Base-by-base conservation (phyloP, 768 basidiomycete genomes). In the Tylopilus subfusipes region DNA sequence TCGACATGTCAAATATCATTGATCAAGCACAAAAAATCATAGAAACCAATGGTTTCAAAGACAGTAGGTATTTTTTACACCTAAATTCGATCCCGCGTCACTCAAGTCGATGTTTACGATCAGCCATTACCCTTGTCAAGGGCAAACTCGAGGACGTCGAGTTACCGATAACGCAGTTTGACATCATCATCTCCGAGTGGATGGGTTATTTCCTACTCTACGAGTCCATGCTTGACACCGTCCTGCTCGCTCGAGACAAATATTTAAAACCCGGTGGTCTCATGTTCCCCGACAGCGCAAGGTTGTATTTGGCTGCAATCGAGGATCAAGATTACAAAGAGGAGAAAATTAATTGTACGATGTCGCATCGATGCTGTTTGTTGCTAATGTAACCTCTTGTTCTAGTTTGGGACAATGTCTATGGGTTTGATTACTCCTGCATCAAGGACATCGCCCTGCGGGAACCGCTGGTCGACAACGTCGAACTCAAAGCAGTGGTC, bases 1-100 rank as follows among this genome's bases (percentile, higher is more conserved):
- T 99, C 73, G 97, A 99, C 76, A 99, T 99, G 97, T 97, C 94
- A 54, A 99, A 99, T 76, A 99, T 99, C 75, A 91, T 98, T 72
- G 97, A 98, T 76, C 96, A 98, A 76, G 97, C 97, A 3, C 84
- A 88, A 77, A 96, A 93, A 74, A 99, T 99, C 59, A 85, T 98
- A 61, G 88, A 93, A 63, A 90, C 91, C 16, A 99, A 99, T 63
- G 95, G 95, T 46, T 98, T 98, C 80, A 85, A 86, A 75, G 88
- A 97, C 69, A 88, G 95, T 98, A 58, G 61, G 92, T 77, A 19
- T 39, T 44, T 45, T n/a, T 44, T 48, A n/a, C n/a, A 42, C 30
- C 6, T 2, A 24, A n/a, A 21, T 42, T 25, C 31, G 16, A 38
- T 56, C 31, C 19, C 12, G 42, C 25, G 51, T 53, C 31, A 50